Conservation (phyloP, 177 flowering plant species). For the Vitis hybrid region DNA sequence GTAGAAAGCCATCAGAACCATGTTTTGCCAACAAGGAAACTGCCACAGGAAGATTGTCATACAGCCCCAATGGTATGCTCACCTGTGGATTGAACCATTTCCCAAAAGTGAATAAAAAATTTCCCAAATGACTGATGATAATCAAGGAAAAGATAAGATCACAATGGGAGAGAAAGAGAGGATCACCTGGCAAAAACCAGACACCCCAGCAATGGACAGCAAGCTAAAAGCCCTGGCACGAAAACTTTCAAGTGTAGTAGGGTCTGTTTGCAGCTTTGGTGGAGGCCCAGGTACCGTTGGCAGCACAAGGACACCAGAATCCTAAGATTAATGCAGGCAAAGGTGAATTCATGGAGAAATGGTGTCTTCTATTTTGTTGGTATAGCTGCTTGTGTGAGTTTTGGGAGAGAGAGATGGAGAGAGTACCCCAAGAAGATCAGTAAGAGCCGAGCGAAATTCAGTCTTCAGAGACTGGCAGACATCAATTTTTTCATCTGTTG, state of each 20-base stretch:
- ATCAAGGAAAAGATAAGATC: background rate
- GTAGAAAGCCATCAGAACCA: constrained; percentile 79
- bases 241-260: constrained; percentile 49
- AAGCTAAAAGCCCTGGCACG: constrained; percentile 80
- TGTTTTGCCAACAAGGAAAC: constrained; percentile 81
- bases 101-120: background rate
- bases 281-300: constrained; percentile 94
- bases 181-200: constrained; percentile 90
- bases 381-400: background rate
- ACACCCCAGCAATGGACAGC: constrained; percentile 78
- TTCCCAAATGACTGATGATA: background rate
- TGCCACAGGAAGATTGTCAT: constrained; percentile 67
- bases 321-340: constrained; percentile 30
- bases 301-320: constrained; percentile 62
- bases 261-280: constrained; percentile 67
- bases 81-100: constrained; percentile 49
- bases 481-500: constrained; percentile 55
- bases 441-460: constrained; percentile 66
- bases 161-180: constrained; percentile 9
- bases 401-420: constrained; percentile 10
- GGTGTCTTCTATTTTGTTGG: no score
- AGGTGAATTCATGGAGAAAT: background rate
- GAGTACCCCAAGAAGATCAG: constrained; percentile 68
- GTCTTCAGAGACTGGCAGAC: constrained; percentile 41
- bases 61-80: constrained; percentile 71